Evolutionary conservation across 345 rosid genomes (phyloP).

Genomic region (Cardamine occulta): DNA sequence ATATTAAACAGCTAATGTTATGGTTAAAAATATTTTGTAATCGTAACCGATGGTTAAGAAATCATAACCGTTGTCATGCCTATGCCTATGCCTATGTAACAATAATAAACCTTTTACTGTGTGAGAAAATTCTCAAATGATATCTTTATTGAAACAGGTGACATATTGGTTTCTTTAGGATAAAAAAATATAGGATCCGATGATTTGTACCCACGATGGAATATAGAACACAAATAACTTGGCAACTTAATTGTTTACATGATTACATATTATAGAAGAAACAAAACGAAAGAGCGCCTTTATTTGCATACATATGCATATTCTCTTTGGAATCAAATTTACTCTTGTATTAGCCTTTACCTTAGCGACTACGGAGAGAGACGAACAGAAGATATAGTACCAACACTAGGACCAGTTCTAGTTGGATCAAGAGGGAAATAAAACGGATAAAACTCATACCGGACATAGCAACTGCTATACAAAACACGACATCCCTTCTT

Average conservation of each 20-base stretch:
- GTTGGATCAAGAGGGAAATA: conserved; percentile 64
- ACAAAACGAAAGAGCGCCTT: conserved; percentile 8
- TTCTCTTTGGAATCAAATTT: neutral
- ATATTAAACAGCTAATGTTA: no score
- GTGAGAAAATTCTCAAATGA: neutral
- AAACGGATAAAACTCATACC: conserved; percentile 83
- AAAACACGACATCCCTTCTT: conserved; percentile 68
- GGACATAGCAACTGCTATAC: conserved; percentile 70
- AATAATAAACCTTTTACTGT: neutral
- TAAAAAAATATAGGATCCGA: neutral
- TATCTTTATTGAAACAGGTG: neutral
- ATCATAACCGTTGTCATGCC: no score
- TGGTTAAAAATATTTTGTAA: no score
- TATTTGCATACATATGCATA: neutral
- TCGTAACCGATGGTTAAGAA: no score
- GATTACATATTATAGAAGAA: conserved; percentile 19
- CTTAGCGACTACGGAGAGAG: conserved; percentile 47
- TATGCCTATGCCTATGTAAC: no score
- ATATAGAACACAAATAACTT: neutral
- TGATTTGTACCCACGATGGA: conserved; percentile 1
- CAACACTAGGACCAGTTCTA: conserved; percentile 29
- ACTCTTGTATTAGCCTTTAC: conserved; percentile 8
- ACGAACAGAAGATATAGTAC: conserved; percentile 32
- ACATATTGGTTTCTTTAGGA: neutral
- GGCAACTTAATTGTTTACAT: conserved; percentile 13